Evolutionary conservation across 2,329 filamentous ascomycete species (phyloP).

Genomic region (Exophiala sideris): DNA sequence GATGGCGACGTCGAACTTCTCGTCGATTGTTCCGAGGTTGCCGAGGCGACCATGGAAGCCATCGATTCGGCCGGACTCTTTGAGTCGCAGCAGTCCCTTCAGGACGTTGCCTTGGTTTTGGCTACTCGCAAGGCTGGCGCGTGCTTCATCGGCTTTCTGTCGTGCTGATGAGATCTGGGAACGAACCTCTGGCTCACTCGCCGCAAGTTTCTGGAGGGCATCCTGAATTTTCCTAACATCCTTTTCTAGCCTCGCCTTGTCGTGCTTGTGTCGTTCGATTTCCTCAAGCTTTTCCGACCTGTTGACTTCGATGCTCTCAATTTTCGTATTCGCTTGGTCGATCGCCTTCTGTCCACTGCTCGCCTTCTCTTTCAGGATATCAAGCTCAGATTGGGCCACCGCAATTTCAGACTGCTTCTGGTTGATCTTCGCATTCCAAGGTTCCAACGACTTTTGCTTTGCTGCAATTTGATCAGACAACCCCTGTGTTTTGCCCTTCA

Average conservation of each 20-base stretch:
- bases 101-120: conserved; percentile 93
- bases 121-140: conserved; percentile 81
- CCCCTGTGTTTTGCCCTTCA: conserved; percentile 94
- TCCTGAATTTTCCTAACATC: conserved; percentile 69
- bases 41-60: conserved; percentile 95
- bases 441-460: conserved; percentile 92
- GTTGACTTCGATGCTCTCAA: conserved; percentile 68
- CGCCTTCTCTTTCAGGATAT: conserved; percentile 84
- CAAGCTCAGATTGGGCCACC: conserved; percentile 89
- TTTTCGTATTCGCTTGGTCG: conserved; percentile 77
- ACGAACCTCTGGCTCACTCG: conserved; percentile 78
- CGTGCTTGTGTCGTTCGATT: conserved; percentile 69
- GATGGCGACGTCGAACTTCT: conserved; percentile 95
- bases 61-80: conserved; percentile 92
- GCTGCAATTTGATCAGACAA: conserved; percentile 88
- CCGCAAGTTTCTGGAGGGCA: conserved; percentile 67
- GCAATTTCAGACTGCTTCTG: conserved; percentile 92
- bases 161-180: conserved; percentile 82
- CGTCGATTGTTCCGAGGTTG: conserved; percentile 88
- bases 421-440: conserved; percentile 96
- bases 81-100: conserved; percentile 86
- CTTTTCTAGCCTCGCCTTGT: conserved; percentile 69
- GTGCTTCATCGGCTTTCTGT: conserved; percentile 93
- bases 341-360: conserved; percentile 82
- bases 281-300: conserved; percentile 68